Evolutionary conservation across 495 filamentous ascomycete species (phyloP).

Genomic region (Jackrogersella multiformis): DNA sequence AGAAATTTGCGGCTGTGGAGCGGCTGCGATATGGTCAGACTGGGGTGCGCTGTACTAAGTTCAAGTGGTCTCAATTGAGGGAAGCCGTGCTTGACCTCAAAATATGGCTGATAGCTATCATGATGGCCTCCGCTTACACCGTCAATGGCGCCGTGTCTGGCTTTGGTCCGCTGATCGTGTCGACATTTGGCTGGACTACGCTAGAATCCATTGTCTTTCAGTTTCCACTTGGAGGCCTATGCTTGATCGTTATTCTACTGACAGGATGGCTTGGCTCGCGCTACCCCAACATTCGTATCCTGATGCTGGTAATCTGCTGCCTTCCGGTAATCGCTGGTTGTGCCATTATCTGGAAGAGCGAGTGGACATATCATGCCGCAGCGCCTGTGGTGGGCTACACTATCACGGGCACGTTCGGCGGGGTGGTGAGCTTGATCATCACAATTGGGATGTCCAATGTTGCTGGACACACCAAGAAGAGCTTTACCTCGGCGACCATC

Average conservation of each 20-base stretch:
- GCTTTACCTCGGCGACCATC: slow-evolving; percentile 73
- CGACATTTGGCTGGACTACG: slow-evolving; percentile 73
- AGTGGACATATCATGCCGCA: slow-evolving; percentile 69
- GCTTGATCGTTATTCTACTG: slow-evolving; percentile 69
- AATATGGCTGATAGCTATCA: slow-evolving; percentile 67
- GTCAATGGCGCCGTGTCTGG: slow-evolving; percentile 81
- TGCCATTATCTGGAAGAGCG: slow-evolving; percentile 76
- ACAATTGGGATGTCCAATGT: slow-evolving; percentile 76
- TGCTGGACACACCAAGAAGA: slow-evolving; percentile 82
- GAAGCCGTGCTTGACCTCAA: slow-evolving; percentile 69
- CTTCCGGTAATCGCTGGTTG: slow-evolving; percentile 78
- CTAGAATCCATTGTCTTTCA: slow-evolving; percentile 76
- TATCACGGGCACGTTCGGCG: slow-evolving; percentile 75
- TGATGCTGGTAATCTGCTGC: slow-evolving; percentile 70
- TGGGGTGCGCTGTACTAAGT: slow-evolving; percentile 66
- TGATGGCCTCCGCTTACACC: slow-evolving; percentile 71
- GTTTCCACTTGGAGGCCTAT: slow-evolving; percentile 73
- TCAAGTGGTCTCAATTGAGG: slow-evolving; percentile 66
- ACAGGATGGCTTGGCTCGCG: slow-evolving; percentile 69
- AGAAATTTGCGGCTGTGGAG: slow-evolving; percentile 65
- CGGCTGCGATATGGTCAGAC: slow-evolving; percentile 67
- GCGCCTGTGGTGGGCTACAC: slow-evolving; percentile 74
- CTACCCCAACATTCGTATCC: slow-evolving; percentile 69
- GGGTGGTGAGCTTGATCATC: slow-evolving; percentile 71
- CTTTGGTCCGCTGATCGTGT: slow-evolving; percentile 78